Base-by-base conservation (phyloP, 768 basidiomycete genomes). In the Dioszegia crocea region DNA sequence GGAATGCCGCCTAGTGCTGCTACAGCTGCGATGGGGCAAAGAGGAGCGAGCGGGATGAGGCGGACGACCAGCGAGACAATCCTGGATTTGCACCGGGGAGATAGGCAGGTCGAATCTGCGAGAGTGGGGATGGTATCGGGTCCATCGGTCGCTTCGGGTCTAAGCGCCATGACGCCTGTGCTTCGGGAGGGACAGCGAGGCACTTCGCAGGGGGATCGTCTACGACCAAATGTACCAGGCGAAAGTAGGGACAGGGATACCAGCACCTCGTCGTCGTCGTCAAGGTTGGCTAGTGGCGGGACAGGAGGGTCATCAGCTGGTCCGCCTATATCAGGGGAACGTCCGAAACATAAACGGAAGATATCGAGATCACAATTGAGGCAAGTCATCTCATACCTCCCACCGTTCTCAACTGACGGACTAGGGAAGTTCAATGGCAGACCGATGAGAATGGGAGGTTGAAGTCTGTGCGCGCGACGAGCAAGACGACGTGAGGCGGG, bases 311-410 rank as follows among this genome's bases (percentile, higher is more conserved):
- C 51, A 4, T 38, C 51, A n/a, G 39, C 33, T 41, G 43, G 33
- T 24, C 44, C 54, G 40, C 31, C 54, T 2, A 33, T 23, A 19
- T 21, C 54, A 3, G 54, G 54, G 12, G 66, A 68, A 21, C 33
- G 66, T 38, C 67, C 60, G 21, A 73, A 68, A 52, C 71, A 75
- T 53, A 75, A 73, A 45, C 56, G 74, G 12, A 65, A 64, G 56
- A 66, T 73, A 33, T 73, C 71, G 16, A 45, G 71, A 38, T 67
- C 59, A 49, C 69, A 75, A 41, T 45, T 74, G 43, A 70, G 61
- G 72, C 71, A 53, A 63, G 68, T 58, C 26, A 38, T 12, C 4
- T 45, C 38, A 19, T 39, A 8, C 17, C 12, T 16, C n/a, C 21
- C 8, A 4, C 23, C 2, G 11, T 21, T 3, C 23, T 14, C 6